Evolutionary conservation across 2,329 filamentous ascomycete species (phyloP).

Genomic region (Rhynchosporium graminicola): DNA sequence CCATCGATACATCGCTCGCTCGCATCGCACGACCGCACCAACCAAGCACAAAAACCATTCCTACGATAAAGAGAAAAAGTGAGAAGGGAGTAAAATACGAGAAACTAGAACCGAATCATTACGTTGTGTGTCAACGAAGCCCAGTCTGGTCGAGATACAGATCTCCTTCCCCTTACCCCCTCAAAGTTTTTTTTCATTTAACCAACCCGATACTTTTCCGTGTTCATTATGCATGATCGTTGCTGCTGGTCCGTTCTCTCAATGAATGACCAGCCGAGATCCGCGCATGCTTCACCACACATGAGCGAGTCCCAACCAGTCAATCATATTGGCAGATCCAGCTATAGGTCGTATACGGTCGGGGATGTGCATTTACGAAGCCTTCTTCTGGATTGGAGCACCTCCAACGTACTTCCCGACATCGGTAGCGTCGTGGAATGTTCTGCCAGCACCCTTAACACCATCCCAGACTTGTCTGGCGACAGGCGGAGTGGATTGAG

Average conservation of each 20-base stretch:
- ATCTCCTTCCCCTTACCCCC: not conserved
- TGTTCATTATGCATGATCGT: constrained; percentile 10
- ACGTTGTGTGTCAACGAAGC: not conserved
- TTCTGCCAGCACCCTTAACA: constrained; percentile 70
- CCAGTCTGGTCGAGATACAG: not conserved
- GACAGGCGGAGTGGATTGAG: constrained; percentile 81
- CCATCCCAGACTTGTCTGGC: constrained; percentile 78
- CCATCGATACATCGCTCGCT: not conserved
- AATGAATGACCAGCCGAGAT: not conserved
- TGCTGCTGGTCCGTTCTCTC: not conserved
- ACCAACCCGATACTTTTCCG: constrained; percentile 9
- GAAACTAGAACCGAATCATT: not conserved
- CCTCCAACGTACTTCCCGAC: constrained; percentile 69
- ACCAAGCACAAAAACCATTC: not conserved
- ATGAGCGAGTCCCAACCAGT: not conserved
- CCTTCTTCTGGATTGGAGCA: constrained; percentile 62
- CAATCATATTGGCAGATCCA: constrained; percentile 6
- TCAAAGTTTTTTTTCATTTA: not conserved
- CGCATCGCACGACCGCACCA: not conserved
- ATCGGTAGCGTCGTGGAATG: constrained; percentile 80
- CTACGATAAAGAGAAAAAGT: not conserved
- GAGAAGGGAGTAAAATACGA: not conserved
- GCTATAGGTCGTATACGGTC: constrained; percentile 6
- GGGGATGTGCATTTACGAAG: constrained; percentile 30
- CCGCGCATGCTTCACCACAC: constrained; percentile 6